These are phyloP conservation scores for Trichoderma sp. DNA, from an alignment of 2,329 filamentous ascomycete species.

Conservation along the genomic window DNA sequence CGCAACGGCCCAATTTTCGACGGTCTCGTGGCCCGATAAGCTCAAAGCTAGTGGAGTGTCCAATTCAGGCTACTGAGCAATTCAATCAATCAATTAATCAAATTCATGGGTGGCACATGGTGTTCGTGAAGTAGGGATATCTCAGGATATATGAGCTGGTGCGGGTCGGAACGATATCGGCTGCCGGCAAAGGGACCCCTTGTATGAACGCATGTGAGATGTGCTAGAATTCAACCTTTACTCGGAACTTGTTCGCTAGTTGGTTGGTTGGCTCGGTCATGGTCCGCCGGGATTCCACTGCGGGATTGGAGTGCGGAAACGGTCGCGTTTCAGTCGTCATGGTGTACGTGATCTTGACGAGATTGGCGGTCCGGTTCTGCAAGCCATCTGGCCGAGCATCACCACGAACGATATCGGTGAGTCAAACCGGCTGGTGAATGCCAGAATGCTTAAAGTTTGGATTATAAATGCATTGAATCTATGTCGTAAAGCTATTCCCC, in stretches of 20 bases:
- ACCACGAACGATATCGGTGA: not conserved
- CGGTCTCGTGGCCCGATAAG: conserved; percentile 24
- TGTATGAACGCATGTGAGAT: not conserved
- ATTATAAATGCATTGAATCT: not conserved
- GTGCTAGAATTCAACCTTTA: not conserved
- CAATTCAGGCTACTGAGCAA: conserved; percentile 2
- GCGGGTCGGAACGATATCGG: conserved; percentile 25
- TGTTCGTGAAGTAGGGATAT: not conserved
- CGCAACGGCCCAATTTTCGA: conserved; percentile 15
- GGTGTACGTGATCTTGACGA: conserved; percentile 19
- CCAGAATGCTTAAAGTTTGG: not conserved
- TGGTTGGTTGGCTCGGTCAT: not conserved
- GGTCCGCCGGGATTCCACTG: not conserved
- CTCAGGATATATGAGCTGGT: not conserved
- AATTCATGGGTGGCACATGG: conserved; percentile 1
- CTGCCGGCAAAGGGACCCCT: not conserved
- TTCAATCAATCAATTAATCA: too few species aligned
- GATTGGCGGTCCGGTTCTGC: conserved; percentile 15
- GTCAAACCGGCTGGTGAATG: conserved; percentile 7
- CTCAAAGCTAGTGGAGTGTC: conserved; percentile 18
- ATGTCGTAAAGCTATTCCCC: not conserved
- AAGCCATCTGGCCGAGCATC: not conserved
- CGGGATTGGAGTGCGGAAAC: not conserved
- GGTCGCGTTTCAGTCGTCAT: not conserved
- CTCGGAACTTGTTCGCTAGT: not conserved